phyloP scores from a whole-genome alignment of 805 yeast species.

The Starmerella cellae region DNA sequence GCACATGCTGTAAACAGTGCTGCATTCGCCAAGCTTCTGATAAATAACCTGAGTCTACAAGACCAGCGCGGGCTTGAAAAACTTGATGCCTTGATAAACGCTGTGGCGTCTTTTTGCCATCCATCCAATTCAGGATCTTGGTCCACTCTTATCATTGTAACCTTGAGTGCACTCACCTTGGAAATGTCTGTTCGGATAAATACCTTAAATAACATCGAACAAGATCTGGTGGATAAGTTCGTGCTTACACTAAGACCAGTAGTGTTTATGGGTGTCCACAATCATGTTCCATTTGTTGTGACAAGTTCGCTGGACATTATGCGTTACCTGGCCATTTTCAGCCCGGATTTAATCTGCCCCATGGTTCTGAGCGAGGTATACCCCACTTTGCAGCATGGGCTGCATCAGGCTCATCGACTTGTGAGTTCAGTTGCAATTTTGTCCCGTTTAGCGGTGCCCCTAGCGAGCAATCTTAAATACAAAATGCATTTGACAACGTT shows the following conservation, averaged over 20 bases:
- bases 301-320: slow-evolving; percentile 8
- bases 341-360: slow-evolving; percentile 36
- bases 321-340: slow-evolving; percentile 41
- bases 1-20: slow-evolving; percentile 4
- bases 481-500: slow-evolving; percentile 71
- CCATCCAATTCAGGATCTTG: slow-evolving; percentile 91
- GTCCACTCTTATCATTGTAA: slow-evolving; percentile 56
- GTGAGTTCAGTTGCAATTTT: slow-evolving; percentile 57
- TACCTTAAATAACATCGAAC: slow-evolving; percentile 24
- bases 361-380: slow-evolving; percentile 47
- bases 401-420: slow-evolving; percentile 58
- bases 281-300: slow-evolving; percentile 8
- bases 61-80: slow-evolving; percentile 27
- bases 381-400: slow-evolving; percentile 30
- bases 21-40: slow-evolving; percentile 36
- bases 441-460: slow-evolving; percentile 49
- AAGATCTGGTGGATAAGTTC: slow-evolving; percentile 30
- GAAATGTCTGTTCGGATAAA: slow-evolving; percentile 25
- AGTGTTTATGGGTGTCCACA: slow-evolving; percentile 44
- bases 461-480: slow-evolving; percentile 49
- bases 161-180: slow-evolving; percentile 44
- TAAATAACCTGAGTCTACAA: slow-evolving; percentile 46
- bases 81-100: slow-evolving; percentile 44
- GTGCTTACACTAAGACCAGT: slow-evolving; percentile 42
- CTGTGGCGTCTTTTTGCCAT: slow-evolving; percentile 70